A percentile compares a stretch with the other conserved stretches of the same genome.
phyloP scores from a whole-genome alignment of 495 filamentous ascomycete genomes.

The Coniosporium apollinis region DNA sequence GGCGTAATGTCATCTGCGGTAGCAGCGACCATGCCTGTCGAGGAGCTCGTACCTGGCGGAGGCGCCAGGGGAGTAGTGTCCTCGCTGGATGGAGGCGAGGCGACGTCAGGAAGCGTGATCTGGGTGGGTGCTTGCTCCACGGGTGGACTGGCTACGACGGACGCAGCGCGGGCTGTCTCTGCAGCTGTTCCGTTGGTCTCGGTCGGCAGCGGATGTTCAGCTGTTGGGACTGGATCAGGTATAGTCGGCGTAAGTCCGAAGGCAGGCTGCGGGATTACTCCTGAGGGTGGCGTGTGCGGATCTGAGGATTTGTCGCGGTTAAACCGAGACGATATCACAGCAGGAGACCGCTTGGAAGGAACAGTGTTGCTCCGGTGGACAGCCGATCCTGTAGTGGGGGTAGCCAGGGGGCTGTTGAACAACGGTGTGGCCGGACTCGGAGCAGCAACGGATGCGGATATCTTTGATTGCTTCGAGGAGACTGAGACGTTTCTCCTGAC shows the following conservation, averaged over 20 bases:
- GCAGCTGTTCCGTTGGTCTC: no score
- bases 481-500: conserved; percentile 73
- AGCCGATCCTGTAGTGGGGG: conserved; percentile 36
- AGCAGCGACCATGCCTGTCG: conserved; percentile 6
- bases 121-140: no score
- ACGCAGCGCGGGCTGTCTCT: no score
- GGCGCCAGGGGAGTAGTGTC: conserved; percentile 13
- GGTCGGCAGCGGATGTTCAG: no score
- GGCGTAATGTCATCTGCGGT: no score
- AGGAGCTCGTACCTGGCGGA: conserved; percentile 3
- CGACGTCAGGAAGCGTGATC: conserved; percentile 10
- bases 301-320: conserved; percentile 27
- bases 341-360: conserved; percentile 81
- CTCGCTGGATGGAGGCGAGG: conserved; percentile 13
- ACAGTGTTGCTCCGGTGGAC: conserved; percentile 86
- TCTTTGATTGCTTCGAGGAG: conserved; percentile 48
- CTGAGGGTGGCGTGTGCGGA: conserved; percentile 18
- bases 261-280: conserved; percentile 3
- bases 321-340: conserved; percentile 39
- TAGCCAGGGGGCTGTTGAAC: conserved; percentile 25
- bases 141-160: no score
- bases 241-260: no score
- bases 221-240: no score
- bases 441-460: conserved; percentile 48
- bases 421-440: conserved; percentile 59